Percentiles rank a stretch among this genome's conserved stretches.
Evolutionary conservation across 1,284 basidiomycete genomes (phyloP).

Genomic region (Cutaneotrichosporon sp.): DNA sequence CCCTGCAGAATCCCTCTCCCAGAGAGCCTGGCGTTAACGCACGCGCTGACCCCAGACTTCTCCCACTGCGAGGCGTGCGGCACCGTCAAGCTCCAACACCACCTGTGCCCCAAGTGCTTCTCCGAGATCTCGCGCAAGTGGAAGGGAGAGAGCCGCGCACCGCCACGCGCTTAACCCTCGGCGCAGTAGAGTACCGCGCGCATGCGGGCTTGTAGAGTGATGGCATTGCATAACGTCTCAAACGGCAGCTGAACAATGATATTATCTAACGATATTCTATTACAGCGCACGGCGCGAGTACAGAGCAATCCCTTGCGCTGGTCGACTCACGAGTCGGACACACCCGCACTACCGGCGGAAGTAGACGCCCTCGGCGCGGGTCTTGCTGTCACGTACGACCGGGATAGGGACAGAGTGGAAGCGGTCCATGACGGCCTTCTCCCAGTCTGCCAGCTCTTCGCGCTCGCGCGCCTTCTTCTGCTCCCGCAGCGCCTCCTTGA

Average conservation of each 20-base stretch:
- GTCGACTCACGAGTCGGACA: not conserved
- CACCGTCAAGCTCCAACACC: slow-evolving; percentile 79
- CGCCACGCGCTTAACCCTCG: not conserved
- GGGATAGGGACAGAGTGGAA: slow-evolving; percentile 45
- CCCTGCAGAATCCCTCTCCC: no score
- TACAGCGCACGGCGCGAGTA: not conserved
- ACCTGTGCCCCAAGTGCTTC: slow-evolving; percentile 83
- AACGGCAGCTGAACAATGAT: not conserved
- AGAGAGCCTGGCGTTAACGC: no score
- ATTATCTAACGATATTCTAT: not conserved
- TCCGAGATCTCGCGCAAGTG: slow-evolving; percentile 65
- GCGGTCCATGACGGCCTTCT: slow-evolving; percentile 44
- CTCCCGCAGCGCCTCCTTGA: slow-evolving; percentile 47
- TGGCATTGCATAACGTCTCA: slow-evolving; percentile 15
- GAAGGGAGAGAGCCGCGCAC: slow-evolving; percentile 34
- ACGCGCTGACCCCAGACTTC: slow-evolving; percentile 62
- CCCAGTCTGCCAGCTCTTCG: slow-evolving; percentile 47
- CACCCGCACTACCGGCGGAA: not conserved
- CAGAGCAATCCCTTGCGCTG: no score
- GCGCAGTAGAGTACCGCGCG: not conserved
- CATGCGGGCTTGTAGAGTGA: slow-evolving; percentile 4
- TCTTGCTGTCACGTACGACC: slow-evolving; percentile 24
- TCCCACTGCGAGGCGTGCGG: slow-evolving; percentile 92
- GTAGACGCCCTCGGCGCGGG: slow-evolving; percentile 11
- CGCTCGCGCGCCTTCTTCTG: slow-evolving; percentile 58